Percentiles rank a stretch among this genome's conserved stretches.
phyloP scores from a whole-genome alignment of 306 rosid genomes.

The Lathyrus oleraceus region DNA sequence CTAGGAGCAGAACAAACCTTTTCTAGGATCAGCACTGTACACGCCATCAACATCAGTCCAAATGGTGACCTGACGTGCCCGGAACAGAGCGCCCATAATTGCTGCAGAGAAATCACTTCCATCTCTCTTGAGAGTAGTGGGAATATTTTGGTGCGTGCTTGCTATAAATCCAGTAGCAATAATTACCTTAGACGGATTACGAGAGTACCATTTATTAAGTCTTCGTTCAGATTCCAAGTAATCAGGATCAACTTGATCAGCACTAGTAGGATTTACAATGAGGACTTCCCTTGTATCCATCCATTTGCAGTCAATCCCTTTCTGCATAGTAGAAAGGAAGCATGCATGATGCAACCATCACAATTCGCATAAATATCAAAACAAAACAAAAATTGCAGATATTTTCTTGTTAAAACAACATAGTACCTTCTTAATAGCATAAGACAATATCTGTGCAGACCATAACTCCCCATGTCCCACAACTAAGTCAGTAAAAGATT shows the following conservation, averaged over 20 bases:
- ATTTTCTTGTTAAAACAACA: slow-evolving; percentile 17
- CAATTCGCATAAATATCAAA: slow-evolving; percentile 1
- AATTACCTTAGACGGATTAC: slow-evolving; percentile 58
- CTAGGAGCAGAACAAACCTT: slow-evolving; percentile 57
- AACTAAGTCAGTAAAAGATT: slow-evolving; percentile 87
- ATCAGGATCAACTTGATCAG: slow-evolving; percentile 89
- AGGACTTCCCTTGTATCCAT: slow-evolving; percentile 97
- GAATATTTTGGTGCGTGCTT: slow-evolving; percentile 75
- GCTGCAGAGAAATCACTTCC: slow-evolving; percentile 99
- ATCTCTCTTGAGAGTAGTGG: slow-evolving; percentile 95
- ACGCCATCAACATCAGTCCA: slow-evolving; percentile 99
- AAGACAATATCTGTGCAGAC: slow-evolving; percentile 82
- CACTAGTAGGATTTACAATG: slow-evolving; percentile 69
- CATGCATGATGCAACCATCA: slow-evolving; percentile 29
- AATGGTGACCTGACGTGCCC: slow-evolving; percentile 82
- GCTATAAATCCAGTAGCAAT: slow-evolving; percentile 94
- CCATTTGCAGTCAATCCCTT: slow-evolving; percentile 75
- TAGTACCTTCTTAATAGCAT: slow-evolving; percentile 61
- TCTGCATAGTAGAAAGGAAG: slow-evolving; percentile 46
- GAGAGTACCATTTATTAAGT: slow-evolving; percentile 66
- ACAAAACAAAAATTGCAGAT: not conserved
- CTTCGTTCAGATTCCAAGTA: slow-evolving; percentile 58
- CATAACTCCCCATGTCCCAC: slow-evolving; percentile 94
- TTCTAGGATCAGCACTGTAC: slow-evolving; percentile 96
- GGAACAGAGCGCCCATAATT: slow-evolving; percentile 76